Base-by-base conservation (phyloP, 2,329 filamentous ascomycete genomes). In the Chrysosphaeria jannelii region DNA sequence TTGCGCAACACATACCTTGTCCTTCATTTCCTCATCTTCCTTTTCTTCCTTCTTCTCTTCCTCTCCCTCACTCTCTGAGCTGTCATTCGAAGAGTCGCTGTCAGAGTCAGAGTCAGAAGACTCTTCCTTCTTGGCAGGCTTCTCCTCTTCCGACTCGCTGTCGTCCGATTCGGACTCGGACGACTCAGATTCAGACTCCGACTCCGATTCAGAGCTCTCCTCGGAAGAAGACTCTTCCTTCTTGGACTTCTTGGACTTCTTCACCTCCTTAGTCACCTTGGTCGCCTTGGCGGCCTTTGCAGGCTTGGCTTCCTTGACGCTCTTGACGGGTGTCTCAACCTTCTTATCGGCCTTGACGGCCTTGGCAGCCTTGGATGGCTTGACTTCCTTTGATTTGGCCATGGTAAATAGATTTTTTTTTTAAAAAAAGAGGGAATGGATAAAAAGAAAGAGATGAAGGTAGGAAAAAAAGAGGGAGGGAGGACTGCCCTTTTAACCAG, bases 281-380 rank as follows among this genome's bases (percentile, higher is more conserved):
- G 47, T 35, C 33, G 50, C 48, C 44, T 60, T 59, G 34, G 48
- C 41, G 28, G 55, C 48, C 32, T 63, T 52, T 53, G 70, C 70
- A 36, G 60, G 55, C 51, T 69, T 69, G 29, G 53, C 46, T n/a
- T n/a, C n/a, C 47, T 63, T 67, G 39, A 62, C 46, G 32, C 55
- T 57, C 42, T 68, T 53, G 30, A 58, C 53, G 33, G 53, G 63
- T 35, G 53, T 54, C 53, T 72, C 74, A 45, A 65, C 61, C 34
- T 47, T 39, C 36, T 47, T 44, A 35, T 51, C 39, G 30, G 48
- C 40, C 38, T 54, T 51, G 36, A 47, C 43, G 21, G 21, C 14
- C 20, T 25, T 26, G 33, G 45, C 38, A 35, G 39, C 41, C 38
- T 46, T 59, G 13, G 19, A 38, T 45, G 59, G 58, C 41, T 45